These are phyloP conservation scores for Cymbopogon citratus DNA, from an alignment of 176 grass and related monocot genomes.

Conservation along the genomic window DNA sequence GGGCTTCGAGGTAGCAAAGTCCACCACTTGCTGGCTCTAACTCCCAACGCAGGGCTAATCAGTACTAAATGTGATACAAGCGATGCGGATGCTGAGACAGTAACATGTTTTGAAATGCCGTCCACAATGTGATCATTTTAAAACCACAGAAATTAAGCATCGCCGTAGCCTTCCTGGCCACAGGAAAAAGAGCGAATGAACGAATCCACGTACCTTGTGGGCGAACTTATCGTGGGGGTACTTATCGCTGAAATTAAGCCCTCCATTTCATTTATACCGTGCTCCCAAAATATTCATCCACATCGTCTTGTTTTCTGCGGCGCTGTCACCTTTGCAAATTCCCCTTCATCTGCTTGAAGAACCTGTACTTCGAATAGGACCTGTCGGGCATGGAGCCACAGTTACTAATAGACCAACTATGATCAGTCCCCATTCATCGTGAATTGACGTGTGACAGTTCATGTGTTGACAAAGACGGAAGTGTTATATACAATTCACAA, in stretches of 20 bases:
- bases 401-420: background rate
- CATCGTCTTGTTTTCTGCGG: constrained; percentile 23
- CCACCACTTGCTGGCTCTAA: background rate
- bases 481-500: background rate
- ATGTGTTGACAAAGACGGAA: background rate
- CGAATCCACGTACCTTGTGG: background rate
- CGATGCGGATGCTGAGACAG: background rate
- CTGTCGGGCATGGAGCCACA: background rate
- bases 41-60: background rate
- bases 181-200: background rate
- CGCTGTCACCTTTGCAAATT: constrained; percentile 8
- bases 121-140: background rate
- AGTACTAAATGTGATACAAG: background rate
- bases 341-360: constrained; percentile 20
- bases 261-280: constrained; percentile 16
- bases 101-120: background rate
- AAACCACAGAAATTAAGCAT: background rate
- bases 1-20: background rate
- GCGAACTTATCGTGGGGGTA: background rate
- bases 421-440: background rate
- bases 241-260: constrained; percentile 14
- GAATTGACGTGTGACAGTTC: background rate
- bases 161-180: background rate
- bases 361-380: constrained; percentile 26
- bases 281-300: constrained; percentile 16